phyloP scores from a whole-genome alignment of 805 yeast genomes.

The Nakazawaea sp. region DNA sequence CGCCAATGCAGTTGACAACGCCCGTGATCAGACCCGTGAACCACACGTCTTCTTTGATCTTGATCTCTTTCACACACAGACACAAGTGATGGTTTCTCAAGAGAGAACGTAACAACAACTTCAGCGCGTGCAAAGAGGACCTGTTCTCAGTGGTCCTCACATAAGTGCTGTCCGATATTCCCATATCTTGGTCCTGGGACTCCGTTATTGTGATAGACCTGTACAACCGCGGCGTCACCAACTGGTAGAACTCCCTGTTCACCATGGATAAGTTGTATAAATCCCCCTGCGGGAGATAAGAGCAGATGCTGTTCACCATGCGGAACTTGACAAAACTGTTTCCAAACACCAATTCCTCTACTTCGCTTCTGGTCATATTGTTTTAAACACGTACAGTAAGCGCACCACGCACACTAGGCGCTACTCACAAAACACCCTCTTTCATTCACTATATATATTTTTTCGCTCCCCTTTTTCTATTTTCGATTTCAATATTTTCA shows the following conservation, averaged over 20 bases:
- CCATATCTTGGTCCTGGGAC: not conserved
- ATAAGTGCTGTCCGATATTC: not conserved
- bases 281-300: not conserved
- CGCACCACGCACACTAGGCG: too few species aligned
- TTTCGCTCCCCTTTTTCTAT: too few species aligned
- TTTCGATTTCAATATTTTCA: too few species aligned
- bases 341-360: too few species aligned
- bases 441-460: too few species aligned
- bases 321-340: not conserved
- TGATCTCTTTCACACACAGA: not conserved
- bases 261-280: not conserved
- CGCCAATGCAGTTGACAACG: not conserved
- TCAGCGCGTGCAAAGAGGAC: not conserved
- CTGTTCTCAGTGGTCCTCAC: not conserved
- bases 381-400: too few species aligned
- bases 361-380: too few species aligned
- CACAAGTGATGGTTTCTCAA: not conserved
- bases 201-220: constrained; percentile 3
- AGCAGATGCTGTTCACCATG: not conserved
- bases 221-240: constrained; percentile 3
- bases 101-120: not conserved
- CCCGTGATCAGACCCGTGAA: constrained; percentile 5
- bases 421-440: too few species aligned
- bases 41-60: constrained; percentile 4
- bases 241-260: constrained; percentile 1